Evolutionary conservation across 2,329 filamentous ascomycete species (phyloP), one percentile per base, ranked within the genome.

Genomic region (Pseudogymnoascus sp.): DNA sequence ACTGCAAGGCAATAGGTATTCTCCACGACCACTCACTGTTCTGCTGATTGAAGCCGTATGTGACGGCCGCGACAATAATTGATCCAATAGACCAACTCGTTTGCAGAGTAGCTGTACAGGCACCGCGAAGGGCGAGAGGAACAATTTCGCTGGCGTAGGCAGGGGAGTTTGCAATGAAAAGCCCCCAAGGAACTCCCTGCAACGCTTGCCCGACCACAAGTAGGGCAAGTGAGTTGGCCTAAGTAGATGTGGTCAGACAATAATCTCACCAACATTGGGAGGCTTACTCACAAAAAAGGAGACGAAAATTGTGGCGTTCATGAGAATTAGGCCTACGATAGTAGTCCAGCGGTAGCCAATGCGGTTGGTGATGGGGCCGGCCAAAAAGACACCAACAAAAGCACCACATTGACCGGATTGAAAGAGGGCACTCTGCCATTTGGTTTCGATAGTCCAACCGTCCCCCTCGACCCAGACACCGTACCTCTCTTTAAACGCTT

Each of bases 31-130:
- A 72, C 73, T 77, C 69, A 69, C 71, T 68, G 4, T 54, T 0
- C 23, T 68, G 69, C 42, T 68, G 71, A 66, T 84, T 80, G 76
- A 81, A 85, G 62, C 73, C 70, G 69, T 81, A 85, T 18, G 81
- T 81, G 62, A 82, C 78, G 54, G 73, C 83, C 23, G 77, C 79
- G 37, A 86, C 83, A 45, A 86, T 83, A 69, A 86, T 86, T 18
- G 76, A 73, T 12, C 84, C 84, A 67, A 86, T 82, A 3, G 83
- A 80, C 84, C 84, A 86, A 75, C 82, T 83, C 83, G 86, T 86
- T 71, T 86, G 83, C 71, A 86, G 68, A 75, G 82, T 86, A 69
- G 83, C 80, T 1, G 84, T 86, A 12, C 77, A 78, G 47, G 82
- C 80, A 64, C 80, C 84, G 71, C 84, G 76, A 47, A 86, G 75